phyloP scores from a whole-genome alignment of 2,329 filamentous ascomycete species.

The Talaromyces marneffei region DNA sequence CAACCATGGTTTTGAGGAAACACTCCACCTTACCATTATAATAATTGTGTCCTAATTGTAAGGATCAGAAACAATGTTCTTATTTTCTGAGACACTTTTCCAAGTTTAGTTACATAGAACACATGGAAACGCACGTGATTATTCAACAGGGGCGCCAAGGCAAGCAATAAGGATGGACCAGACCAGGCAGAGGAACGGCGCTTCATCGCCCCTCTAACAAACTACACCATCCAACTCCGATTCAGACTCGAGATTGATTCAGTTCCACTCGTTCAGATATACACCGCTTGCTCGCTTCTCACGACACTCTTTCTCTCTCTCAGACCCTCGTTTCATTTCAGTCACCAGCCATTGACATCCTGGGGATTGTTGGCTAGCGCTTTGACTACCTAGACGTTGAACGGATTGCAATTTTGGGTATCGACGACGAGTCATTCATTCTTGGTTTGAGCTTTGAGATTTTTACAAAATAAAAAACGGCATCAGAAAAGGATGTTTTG shows the following conservation, averaged over 20 bases:
- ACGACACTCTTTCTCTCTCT: conserved; percentile 1
- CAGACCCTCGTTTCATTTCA: neutral
- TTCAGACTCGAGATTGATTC: neutral
- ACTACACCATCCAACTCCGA: neutral
- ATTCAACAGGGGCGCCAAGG: neutral
- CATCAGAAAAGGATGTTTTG: neutral
- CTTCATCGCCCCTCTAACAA: neutral
- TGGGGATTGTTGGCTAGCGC: conserved; percentile 4
- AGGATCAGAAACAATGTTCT: neutral
- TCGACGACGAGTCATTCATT: neutral
- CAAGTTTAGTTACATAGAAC: too few species aligned
- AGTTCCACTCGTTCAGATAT: conserved; percentile 4
- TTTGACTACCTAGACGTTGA: neutral
- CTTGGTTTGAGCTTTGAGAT: neutral
- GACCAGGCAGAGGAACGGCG: neutral
- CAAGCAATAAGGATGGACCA: neutral
- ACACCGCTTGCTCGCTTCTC: neutral
- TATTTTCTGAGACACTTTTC: neutral
- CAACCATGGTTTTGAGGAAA: neutral
- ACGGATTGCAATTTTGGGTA: neutral
- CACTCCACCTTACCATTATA: neutral
- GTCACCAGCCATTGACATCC: neutral
- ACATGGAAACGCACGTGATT: conserved; percentile 2
- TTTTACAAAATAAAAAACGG: neutral
- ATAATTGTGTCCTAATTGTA: neutral